These are phyloP conservation scores for Marchantia polymorpha DNA, from an alignment of 225 moss, liverwort and hornwort genomes.

Conservation along the genomic window DNA sequence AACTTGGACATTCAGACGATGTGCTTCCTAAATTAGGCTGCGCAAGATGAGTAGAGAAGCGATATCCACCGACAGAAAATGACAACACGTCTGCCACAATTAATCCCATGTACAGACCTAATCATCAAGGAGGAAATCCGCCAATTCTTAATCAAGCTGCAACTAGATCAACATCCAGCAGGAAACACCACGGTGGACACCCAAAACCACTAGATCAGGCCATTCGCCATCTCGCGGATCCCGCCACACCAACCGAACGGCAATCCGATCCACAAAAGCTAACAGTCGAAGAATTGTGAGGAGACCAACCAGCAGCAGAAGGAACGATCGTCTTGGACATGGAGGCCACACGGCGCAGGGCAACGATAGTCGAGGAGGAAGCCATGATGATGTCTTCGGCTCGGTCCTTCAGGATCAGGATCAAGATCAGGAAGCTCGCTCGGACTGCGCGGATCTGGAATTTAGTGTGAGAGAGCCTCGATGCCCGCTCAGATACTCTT, in stretches of 20 bases:
- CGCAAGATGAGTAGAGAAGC: background rate
- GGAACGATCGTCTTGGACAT: slow-evolving; percentile 3
- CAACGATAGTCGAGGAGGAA: slow-evolving; percentile 7
- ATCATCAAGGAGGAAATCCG: background rate
- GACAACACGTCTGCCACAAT: background rate
- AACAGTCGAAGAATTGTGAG: background rate
- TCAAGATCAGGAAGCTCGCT: background rate
- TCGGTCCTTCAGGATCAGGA: background rate
- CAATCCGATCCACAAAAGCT: background rate
- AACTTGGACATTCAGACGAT: background rate
- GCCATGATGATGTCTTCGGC: slow-evolving; percentile 6
- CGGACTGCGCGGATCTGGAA: background rate
- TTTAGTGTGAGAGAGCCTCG: background rate
- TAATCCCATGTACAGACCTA: background rate
- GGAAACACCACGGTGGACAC: background rate
- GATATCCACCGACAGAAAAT: background rate
- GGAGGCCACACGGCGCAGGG: slow-evolving; percentile 11
- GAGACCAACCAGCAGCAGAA: background rate
- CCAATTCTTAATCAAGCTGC: background rate
- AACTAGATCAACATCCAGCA: background rate
- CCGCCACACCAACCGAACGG: too few relatives aligned
- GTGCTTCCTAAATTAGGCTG: background rate
- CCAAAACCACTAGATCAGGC: background rate
- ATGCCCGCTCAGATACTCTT: background rate
- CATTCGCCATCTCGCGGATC: background rate